Evolutionary conservation across 768 basidiomycete species (phyloP).

Genomic region (Suillus alpinus): DNA sequence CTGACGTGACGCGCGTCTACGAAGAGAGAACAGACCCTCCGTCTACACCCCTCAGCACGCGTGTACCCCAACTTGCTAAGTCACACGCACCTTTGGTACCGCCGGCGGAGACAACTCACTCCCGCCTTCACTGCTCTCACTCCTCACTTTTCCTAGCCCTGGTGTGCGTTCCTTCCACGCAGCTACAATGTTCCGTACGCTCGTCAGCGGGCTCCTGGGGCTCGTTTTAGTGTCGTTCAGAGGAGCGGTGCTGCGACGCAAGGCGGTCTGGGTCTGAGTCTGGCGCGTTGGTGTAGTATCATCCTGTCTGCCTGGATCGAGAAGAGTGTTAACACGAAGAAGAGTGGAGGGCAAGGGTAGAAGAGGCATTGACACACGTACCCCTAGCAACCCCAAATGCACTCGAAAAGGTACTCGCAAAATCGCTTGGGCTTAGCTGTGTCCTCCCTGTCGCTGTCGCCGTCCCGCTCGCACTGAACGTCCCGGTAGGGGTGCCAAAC

Average conservation of each 20-base stretch:
- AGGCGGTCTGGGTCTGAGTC: background rate
- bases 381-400: conserved; percentile 38
- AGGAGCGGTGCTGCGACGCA: background rate
- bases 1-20: conserved; percentile 25
- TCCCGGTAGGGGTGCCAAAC: background rate
- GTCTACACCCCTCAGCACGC: background rate
- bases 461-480: conserved; percentile 22
- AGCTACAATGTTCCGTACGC: conserved; percentile 75
- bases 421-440: conserved; percentile 35
- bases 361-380: conserved; percentile 22
- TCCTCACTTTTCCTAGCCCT: conserved; percentile 29
- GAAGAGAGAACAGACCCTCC: conserved; percentile 33
- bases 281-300: conserved; percentile 1
- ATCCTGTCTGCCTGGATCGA: background rate
- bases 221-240: conserved; percentile 31
- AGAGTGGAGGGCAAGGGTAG: conserved; percentile 48
- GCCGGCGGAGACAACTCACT: conserved; percentile 16
- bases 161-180: conserved; percentile 79
- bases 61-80: background rate
- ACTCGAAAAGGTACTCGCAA: conserved; percentile 35
- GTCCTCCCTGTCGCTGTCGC: conserved; percentile 26
- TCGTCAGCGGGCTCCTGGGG: conserved; percentile 68
- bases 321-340: conserved; percentile 48
- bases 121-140: conserved; percentile 10
- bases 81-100: background rate